phyloP scores from a whole-genome alignment of 1,284 basidiomycete genomes.

The Kwoniella shivajii region DNA sequence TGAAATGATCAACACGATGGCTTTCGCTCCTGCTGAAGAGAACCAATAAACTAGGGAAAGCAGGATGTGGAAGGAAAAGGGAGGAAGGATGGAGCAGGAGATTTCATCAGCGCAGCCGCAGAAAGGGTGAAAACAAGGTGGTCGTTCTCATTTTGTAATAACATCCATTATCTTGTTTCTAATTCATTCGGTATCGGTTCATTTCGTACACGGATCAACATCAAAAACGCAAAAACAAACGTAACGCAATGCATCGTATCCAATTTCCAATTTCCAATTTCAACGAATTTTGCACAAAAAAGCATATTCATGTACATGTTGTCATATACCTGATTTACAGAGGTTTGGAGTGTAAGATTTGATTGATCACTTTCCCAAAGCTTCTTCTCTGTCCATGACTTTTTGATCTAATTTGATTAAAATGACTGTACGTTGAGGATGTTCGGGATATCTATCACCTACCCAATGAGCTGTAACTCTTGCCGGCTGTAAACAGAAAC shows the following conservation, averaged over 20 bases:
- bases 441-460: conserved; percentile 66
- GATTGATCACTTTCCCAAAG: conserved; percentile 57
- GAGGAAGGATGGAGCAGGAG: too few species aligned
- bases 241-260: not conserved
- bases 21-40: conserved; percentile 35
- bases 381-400: conserved; percentile 84
- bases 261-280: not conserved
- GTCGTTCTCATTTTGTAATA: not conserved
- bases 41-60: not conserved
- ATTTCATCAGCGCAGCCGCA: too few species aligned
- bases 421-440: conserved; percentile 83
- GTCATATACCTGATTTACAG: not conserved
- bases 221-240: not conserved
- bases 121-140: too few species aligned
- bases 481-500: conserved; percentile 69
- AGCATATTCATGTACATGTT: not conserved
- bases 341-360: too few species aligned
- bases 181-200: too few species aligned
- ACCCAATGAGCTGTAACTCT: conserved; percentile 96
- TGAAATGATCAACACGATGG: conserved; percentile 65
- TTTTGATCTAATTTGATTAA: conserved; percentile 90
- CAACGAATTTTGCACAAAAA: not conserved
- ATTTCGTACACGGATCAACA: not conserved
- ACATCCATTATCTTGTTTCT: not conserved
- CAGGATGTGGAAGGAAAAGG: too few species aligned